A percentile compares a stretch with the other conserved stretches of the same genome.
Evolutionary conservation across 73 alveolate genomes (phyloP).

Genomic region (Paramecium pentaurelia): DNA sequence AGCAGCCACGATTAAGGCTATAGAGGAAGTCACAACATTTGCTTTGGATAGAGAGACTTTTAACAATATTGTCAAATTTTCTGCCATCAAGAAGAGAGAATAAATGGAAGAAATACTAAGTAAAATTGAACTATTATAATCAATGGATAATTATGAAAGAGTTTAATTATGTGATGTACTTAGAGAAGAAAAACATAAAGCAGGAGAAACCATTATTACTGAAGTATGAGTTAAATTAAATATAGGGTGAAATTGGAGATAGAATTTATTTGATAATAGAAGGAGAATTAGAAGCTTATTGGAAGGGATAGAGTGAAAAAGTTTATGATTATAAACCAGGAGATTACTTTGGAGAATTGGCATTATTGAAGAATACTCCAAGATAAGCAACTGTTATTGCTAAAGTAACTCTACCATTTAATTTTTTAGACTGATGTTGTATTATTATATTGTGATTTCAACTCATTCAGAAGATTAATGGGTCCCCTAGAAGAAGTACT

Average conservation of each 20-base stretch:
- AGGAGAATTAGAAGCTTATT: slow-evolving; percentile 74
- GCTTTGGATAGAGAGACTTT: slow-evolving; percentile 75
- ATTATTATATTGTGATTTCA: slow-evolving; percentile 64
- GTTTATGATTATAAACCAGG: slow-evolving; percentile 83
- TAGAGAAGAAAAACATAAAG: slow-evolving; percentile 63
- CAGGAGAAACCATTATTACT: slow-evolving; percentile 72
- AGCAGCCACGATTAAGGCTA: slow-evolving; percentile 79
- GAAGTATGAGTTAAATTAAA: slow-evolving; percentile 35
- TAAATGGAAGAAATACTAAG: slow-evolving; percentile 79
- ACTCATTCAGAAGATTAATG: slow-evolving; percentile 69
- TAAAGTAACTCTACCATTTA: background rate
- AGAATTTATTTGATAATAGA: slow-evolving; percentile 74
- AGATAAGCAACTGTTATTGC: slow-evolving; percentile 92
- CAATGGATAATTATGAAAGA: slow-evolving; percentile 87
- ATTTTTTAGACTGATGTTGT: slow-evolving; percentile 56
- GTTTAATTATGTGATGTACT: slow-evolving; percentile 85
- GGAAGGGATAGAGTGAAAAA: slow-evolving; percentile 68
- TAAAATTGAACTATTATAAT: slow-evolving; percentile 72
- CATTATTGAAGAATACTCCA: slow-evolving; percentile 88
- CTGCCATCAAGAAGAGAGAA: slow-evolving; percentile 86
- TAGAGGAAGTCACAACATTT: slow-evolving; percentile 68
- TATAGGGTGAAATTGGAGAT: slow-evolving; percentile 75
- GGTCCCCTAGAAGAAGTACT: slow-evolving; percentile 69
- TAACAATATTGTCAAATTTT: slow-evolving; percentile 78
- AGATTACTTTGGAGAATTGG: slow-evolving; percentile 95